A percentile compares a stretch with the other conserved stretches of the same genome.
phyloP scores from a whole-genome alignment of 352 stramenopile genomes.

The Phytophthora podocarpi region DNA sequence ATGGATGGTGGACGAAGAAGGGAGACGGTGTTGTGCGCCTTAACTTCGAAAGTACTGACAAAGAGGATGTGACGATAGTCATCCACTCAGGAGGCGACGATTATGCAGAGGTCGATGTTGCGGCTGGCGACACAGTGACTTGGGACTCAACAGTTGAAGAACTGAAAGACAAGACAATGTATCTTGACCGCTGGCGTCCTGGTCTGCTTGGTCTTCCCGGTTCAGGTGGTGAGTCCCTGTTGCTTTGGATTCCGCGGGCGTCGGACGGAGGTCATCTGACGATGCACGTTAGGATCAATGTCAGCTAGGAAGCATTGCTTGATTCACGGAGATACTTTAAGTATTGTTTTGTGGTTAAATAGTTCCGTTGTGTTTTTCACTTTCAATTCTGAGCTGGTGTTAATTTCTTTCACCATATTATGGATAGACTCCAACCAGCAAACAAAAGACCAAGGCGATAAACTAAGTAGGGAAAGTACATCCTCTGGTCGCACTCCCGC shows the following conservation, averaged over 20 bases:
- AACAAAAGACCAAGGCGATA: too few relatives aligned
- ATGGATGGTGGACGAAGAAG: slow-evolving; percentile 22
- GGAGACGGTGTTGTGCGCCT: slow-evolving; percentile 25
- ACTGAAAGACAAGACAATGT: slow-evolving; percentile 26
- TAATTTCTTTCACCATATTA: too few relatives aligned
- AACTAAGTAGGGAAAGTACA: too few relatives aligned
- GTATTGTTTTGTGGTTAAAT: too few relatives aligned
- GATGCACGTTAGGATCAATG: slow-evolving; percentile 32
- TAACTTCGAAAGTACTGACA: slow-evolving; percentile 25
- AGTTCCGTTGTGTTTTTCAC: too few relatives aligned
- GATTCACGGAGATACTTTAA: too few relatives aligned
- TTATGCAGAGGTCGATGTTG: slow-evolving; percentile 19
- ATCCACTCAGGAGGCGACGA: slow-evolving; percentile 27
- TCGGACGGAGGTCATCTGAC: slow-evolving; percentile 25
- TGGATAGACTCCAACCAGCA: too few relatives aligned
- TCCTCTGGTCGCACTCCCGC: too few relatives aligned
- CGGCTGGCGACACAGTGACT: slow-evolving; percentile 5
- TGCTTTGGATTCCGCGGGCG: slow-evolving; percentile 22
- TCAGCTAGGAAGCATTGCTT: too few relatives aligned
- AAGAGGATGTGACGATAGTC: slow-evolving; percentile 24
- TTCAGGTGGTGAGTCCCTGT: slow-evolving; percentile 21
- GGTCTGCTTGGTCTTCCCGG: slow-evolving; percentile 13
- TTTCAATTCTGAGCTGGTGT: too few relatives aligned
- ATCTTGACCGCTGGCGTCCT: slow-evolving; percentile 28
- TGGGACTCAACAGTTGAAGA: slow-evolving; percentile 21